A percentile compares a stretch with the other conserved stretches of the same genome.
Conservation (phyloP, 805 yeast genomes). For the Candida palmyrensis region DNA sequence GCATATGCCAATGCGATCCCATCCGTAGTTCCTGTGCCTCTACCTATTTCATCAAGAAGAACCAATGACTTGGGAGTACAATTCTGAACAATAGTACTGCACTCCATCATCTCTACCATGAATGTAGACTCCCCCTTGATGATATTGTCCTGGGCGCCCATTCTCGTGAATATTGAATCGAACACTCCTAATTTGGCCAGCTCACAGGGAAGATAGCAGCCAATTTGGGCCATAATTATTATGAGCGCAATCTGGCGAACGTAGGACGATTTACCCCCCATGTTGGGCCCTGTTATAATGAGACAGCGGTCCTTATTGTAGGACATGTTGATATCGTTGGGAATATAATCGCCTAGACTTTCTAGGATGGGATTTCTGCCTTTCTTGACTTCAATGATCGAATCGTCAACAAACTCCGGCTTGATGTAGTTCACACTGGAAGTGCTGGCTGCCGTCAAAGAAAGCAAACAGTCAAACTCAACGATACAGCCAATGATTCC, state of each 20-base stretch:
- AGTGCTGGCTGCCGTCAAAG: conserved; percentile 58
- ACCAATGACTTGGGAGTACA: conserved; percentile 58
- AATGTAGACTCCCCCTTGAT: conserved; percentile 77
- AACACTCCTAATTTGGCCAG: conserved; percentile 59
- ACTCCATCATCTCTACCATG: conserved; percentile 69
- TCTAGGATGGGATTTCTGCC: conserved; percentile 71
- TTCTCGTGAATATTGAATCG: conserved; percentile 72
- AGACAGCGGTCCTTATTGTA: conserved; percentile 44
- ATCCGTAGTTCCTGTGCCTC: conserved; percentile 71
- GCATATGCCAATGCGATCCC: conserved; percentile 81
- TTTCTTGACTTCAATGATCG: conserved; percentile 42
- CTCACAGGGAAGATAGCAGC: conserved; percentile 69
- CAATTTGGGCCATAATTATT: conserved; percentile 71
- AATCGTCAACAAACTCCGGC: conserved; percentile 46
- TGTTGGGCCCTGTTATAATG: conserved; percentile 79
- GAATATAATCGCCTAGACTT: conserved; percentile 47
- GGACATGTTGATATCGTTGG: conserved; percentile 58
- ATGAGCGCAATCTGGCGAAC: conserved; percentile 69
- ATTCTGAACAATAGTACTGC: conserved; percentile 47
- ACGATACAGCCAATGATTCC: conserved; percentile 45
- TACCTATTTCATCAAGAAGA: conserved; percentile 70
- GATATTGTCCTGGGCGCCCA: conserved; percentile 83
- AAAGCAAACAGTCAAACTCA: conserved; percentile 58
- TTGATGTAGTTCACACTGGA: conserved; percentile 37
- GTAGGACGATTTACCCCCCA: conserved; percentile 84